Conservation (phyloP, 225 moss, liverwort and hornwort genomes). For the Antitrichia curtipendula region DNA sequence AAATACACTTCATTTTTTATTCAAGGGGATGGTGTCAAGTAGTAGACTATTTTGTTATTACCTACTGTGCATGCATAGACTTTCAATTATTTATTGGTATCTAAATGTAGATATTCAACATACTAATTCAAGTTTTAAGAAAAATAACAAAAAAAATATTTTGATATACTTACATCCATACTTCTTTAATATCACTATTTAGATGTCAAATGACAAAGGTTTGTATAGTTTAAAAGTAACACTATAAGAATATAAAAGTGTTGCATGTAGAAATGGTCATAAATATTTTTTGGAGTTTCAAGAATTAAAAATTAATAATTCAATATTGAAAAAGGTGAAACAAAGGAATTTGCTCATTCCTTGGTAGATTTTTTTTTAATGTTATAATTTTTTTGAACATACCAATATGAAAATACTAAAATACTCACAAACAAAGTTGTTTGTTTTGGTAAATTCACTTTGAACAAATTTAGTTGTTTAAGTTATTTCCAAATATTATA, state of each 20-base stretch:
- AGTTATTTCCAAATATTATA: not conserved
- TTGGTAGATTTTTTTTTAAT: not conserved
- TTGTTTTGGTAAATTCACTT: not conserved
- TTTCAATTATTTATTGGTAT: not conserved
- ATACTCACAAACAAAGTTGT: too few relatives aligned
- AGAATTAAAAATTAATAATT: not conserved
- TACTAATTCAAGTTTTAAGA: not conserved
- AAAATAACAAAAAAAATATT: not conserved
- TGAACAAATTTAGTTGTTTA: not conserved
- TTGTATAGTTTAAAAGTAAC: too few relatives aligned
- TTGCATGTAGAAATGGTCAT: not conserved
- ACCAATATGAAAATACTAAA: too few relatives aligned
- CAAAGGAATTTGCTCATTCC: not conserved
- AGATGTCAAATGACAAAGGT: not conserved
- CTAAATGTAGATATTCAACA: not conserved
- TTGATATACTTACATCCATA: not conserved
- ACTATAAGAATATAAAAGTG: too few relatives aligned
- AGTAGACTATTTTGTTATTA: not conserved
- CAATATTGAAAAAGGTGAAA: accelerated
- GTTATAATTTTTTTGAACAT: too few relatives aligned
- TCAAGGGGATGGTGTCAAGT: not conserved
- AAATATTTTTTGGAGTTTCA: not conserved
- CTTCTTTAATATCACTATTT: not conserved
- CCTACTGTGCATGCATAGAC: not conserved
- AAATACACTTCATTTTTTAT: not conserved